phyloP scores from a whole-genome alignment of 805 yeast species.

The Kuraishia molischiana region DNA sequence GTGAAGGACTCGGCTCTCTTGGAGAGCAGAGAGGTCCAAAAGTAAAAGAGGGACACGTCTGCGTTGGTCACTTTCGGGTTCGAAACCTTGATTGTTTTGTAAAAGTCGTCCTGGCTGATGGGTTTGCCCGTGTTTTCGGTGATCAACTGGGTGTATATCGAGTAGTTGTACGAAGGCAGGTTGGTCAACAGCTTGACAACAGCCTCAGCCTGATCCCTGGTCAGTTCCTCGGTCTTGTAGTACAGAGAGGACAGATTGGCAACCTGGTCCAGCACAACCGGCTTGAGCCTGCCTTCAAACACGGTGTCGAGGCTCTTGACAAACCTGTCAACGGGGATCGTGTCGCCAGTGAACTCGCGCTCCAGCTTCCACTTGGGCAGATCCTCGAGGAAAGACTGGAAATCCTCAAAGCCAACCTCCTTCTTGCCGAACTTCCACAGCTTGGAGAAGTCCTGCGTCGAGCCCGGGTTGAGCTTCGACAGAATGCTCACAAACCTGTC shows the following conservation, averaged over 20 bases:
- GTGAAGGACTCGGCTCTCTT: conserved; percentile 15
- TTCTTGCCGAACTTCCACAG: neutral
- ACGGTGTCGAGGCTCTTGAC: conserved; percentile 12
- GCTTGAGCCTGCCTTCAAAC: conserved; percentile 19
- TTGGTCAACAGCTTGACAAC: conserved; percentile 33
- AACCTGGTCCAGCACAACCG: conserved; percentile 57
- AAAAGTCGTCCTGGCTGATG: conserved; percentile 15
- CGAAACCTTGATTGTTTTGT: conserved; percentile 11
- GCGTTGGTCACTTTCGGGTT: conserved; percentile 12
- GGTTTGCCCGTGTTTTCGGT: conserved; percentile 12
- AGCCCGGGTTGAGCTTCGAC: conserved; percentile 6
- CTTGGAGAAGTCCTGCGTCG: neutral
- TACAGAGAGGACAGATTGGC: conserved; percentile 22
- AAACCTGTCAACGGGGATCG: conserved; percentile 12
- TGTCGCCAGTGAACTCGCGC: conserved; percentile 7
- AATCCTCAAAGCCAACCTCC: conserved; percentile 8
- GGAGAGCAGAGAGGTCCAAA: conserved; percentile 22
- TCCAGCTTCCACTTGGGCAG: conserved; percentile 19
- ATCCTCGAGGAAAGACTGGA: conserved; percentile 12
- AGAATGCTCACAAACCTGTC: conserved; percentile 14
- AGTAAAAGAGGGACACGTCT: conserved; percentile 21
- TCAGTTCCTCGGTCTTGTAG: conserved; percentile 32
- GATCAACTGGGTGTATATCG: conserved; percentile 11
- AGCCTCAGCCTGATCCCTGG: conserved; percentile 37
- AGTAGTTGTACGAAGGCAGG: conserved; percentile 21